These are phyloP conservation scores for Tarenaya hassleriana DNA, from an alignment of 345 rosid genomes.

Conservation along the genomic window DNA sequence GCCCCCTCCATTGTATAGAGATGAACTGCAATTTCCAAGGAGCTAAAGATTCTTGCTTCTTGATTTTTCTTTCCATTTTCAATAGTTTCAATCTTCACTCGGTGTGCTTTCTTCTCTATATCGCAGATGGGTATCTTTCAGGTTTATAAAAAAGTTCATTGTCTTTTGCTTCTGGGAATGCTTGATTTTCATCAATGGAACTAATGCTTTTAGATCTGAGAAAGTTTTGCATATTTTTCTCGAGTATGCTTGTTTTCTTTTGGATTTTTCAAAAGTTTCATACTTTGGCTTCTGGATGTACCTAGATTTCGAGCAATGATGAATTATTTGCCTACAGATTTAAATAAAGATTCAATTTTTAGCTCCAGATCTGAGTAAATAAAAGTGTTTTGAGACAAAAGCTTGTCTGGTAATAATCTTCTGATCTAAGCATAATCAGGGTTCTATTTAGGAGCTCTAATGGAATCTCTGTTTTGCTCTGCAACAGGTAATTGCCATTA, in stretches of 20 bases:
- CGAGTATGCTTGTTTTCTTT: slow-evolving; percentile 1
- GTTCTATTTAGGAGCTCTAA: slow-evolving; percentile 11
- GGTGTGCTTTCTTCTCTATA: slow-evolving; percentile 20
- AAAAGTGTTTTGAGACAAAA: slow-evolving; percentile 5
- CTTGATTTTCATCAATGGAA: slow-evolving; percentile 2
- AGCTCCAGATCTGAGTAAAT: slow-evolving; percentile 22
- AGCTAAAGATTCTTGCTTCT: too few relatives aligned
- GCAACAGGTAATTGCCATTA: slow-evolving; percentile 89
- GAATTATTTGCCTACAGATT: slow-evolving; percentile 6
- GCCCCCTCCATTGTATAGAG: too few relatives aligned
- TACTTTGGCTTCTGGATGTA: not conserved
- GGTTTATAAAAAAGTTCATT: slow-evolving; percentile 20
- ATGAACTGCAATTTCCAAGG: too few relatives aligned
- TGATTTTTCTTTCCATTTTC: not conserved
- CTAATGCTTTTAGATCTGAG: slow-evolving; percentile 10
- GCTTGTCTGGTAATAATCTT: slow-evolving; percentile 30
- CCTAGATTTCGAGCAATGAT: not conserved
- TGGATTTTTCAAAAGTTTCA: slow-evolving; percentile 16
- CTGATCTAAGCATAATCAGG: slow-evolving; percentile 37
- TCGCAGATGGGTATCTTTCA: slow-evolving; percentile 20
- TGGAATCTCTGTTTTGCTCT: slow-evolving; percentile 13
- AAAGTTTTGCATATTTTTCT: slow-evolving; percentile 3
- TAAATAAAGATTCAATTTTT: slow-evolving; percentile 33
- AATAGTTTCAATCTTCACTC: slow-evolving; percentile 22
- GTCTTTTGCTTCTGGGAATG: not conserved